A percentile compares a stretch with the other conserved stretches of the same genome.
Conservation (phyloP, 2,329 filamentous ascomycete genomes). For the Paraphaeosphaeria minitans region DNA sequence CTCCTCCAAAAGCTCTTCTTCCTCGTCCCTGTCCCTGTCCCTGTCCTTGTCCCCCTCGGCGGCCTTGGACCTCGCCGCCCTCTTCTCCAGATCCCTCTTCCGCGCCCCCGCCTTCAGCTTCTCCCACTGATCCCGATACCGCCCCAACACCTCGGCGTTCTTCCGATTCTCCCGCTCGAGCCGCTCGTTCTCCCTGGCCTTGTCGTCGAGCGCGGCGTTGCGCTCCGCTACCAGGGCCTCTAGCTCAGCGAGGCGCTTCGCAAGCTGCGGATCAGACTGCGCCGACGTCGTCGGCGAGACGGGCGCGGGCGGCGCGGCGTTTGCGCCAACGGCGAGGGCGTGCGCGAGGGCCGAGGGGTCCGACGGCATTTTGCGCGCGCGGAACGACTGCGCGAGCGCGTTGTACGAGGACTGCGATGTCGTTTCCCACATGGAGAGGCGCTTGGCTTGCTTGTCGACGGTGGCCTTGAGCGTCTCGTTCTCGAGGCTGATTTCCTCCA, state of each 20-base stretch:
- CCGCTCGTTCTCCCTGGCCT: slow-evolving; percentile 66
- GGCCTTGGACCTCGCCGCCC: slow-evolving; percentile 18
- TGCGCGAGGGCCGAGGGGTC: slow-evolving; percentile 37
- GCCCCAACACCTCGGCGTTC: slow-evolving; percentile 57
- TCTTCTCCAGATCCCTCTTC: slow-evolving; percentile 40
- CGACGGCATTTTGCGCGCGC: slow-evolving; percentile 36
- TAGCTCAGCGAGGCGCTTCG: slow-evolving; percentile 32
- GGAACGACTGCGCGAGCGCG: slow-evolving; percentile 80
- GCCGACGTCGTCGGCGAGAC: slow-evolving; percentile 13
- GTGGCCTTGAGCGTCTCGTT: slow-evolving; percentile 85
- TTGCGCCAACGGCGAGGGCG: slow-evolving; percentile 31
- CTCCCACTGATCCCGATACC: slow-evolving; percentile 70
- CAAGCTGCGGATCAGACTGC: slow-evolving; percentile 17
- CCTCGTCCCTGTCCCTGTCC: slow-evolving; percentile 11
- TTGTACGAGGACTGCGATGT: slow-evolving; percentile 86
- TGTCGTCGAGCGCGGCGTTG: slow-evolving; percentile 47
- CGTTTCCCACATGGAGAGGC: slow-evolving; percentile 91
- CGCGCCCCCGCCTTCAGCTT: slow-evolving; percentile 68
- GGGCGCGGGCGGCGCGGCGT: slow-evolving; percentile 19
- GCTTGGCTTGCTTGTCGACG: slow-evolving; percentile 82
- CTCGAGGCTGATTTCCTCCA: slow-evolving; percentile 87
- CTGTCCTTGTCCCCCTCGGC: slow-evolving; percentile 44
- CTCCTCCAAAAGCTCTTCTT: slow-evolving; percentile 20
- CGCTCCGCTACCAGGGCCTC: slow-evolving; percentile 34
- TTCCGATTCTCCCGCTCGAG: slow-evolving; percentile 67